phyloP scores from a whole-genome alignment of 768 basidiomycete species.

The Suillus brevipes region DNA sequence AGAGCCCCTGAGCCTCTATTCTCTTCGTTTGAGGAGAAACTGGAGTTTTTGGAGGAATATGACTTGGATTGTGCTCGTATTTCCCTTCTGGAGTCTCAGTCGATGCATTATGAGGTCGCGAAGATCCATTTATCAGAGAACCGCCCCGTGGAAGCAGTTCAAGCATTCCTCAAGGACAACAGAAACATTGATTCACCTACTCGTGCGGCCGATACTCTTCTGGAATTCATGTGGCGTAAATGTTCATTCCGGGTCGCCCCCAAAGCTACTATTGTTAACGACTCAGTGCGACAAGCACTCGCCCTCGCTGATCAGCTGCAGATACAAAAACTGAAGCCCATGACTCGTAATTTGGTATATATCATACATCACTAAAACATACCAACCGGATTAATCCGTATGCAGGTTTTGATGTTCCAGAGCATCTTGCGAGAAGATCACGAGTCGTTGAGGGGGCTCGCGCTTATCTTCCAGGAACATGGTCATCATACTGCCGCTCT shows the following conservation, averaged over 20 bases:
- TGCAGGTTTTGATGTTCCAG: slow-evolving; percentile 36
- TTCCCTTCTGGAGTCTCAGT: slow-evolving; percentile 42
- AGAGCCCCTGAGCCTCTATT: slow-evolving; percentile 56
- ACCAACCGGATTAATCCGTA: slow-evolving; percentile 15
- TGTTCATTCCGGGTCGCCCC: slow-evolving; percentile 40
- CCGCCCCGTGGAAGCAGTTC: slow-evolving; percentile 46
- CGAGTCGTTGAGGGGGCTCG: slow-evolving; percentile 33
- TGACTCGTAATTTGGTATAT: slow-evolving; percentile 16
- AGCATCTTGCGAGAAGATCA: slow-evolving; percentile 30
- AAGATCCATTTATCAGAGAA: slow-evolving; percentile 52
- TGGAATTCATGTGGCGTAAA: slow-evolving; percentile 46
- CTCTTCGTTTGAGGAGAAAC: slow-evolving; percentile 46
- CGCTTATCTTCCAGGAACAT: slow-evolving; percentile 28
- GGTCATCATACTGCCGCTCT: slow-evolving; percentile 36
- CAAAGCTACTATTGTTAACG: slow-evolving; percentile 3
- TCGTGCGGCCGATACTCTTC: slow-evolving; percentile 39
- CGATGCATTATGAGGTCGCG: slow-evolving; percentile 50
- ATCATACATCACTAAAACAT: slow-evolving; percentile 3
- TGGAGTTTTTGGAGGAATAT: slow-evolving; percentile 57
- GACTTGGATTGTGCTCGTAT: slow-evolving; percentile 52
- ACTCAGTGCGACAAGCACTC: slow-evolving; percentile 23
- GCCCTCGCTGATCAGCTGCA: slow-evolving; percentile 21
- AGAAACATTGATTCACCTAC: slow-evolving; percentile 25
- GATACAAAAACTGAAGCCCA: slow-evolving; percentile 10
- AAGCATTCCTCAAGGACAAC: slow-evolving; percentile 41